Conservation (phyloP, 805 yeast species). For the Sugiyamaella floridensis region DNA sequence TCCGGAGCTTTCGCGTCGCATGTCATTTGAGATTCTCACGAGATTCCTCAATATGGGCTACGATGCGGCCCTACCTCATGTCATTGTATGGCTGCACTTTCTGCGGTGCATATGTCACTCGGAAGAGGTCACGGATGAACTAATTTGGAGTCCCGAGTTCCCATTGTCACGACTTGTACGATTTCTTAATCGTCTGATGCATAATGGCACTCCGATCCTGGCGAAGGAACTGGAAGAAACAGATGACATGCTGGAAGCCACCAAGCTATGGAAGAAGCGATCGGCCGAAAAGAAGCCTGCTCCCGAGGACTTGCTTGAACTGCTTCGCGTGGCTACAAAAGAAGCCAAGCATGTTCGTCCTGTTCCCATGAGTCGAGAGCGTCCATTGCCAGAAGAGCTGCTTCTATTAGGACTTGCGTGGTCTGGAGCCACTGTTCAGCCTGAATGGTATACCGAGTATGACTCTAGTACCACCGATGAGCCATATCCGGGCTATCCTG, state of each 20-base stretch:
- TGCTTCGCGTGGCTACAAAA: not conserved
- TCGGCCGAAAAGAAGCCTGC: not conserved
- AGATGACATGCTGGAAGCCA: not conserved
- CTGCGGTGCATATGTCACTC: constrained; percentile 38
- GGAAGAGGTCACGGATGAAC: constrained; percentile 4
- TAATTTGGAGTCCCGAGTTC: constrained; percentile 6
- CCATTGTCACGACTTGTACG: constrained; percentile 10
- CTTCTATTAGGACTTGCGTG: constrained; percentile 18
- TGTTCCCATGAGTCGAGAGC: constrained; percentile 12
- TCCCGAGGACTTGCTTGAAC: constrained; percentile 5
- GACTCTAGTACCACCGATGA: constrained; percentile 14
- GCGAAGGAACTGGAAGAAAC: not conserved
- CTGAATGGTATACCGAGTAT: constrained; percentile 2
- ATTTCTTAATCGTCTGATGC: constrained; percentile 7
- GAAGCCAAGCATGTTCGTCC: constrained; percentile 7
- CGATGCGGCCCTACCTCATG: constrained; percentile 56
- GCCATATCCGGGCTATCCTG: constrained; percentile 17
- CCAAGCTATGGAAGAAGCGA: not conserved
- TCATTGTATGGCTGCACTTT: constrained; percentile 71
- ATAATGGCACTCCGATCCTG: constrained; percentile 1
- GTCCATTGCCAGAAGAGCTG: constrained; percentile 22
- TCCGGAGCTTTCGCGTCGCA: not conserved
- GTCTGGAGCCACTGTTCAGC: constrained; percentile 10
- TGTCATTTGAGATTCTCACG: constrained; percentile 8
- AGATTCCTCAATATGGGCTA: constrained; percentile 6